Percentiles rank a stretch among this genome's conserved stretches.
phyloP scores from a whole-genome alignment of 805 yeast genomes.

The Pichia sporocuriosa region DNA sequence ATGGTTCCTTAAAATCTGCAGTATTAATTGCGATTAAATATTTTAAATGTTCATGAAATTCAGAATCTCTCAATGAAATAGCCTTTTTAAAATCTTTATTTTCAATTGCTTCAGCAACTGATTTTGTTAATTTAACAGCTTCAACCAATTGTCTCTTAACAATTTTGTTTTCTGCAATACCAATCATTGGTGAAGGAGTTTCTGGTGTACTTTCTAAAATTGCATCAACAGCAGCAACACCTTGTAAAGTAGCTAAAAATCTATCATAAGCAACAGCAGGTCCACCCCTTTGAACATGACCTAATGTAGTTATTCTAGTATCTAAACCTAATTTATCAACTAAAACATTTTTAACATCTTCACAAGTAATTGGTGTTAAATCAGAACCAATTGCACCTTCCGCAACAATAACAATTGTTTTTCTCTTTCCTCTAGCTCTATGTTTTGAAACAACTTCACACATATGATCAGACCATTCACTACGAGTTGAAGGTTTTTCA shows the following conservation, averaged over 20 bases:
- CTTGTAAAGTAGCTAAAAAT: slow-evolving; percentile 67
- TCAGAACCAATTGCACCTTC: slow-evolving; percentile 77
- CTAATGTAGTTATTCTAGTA: slow-evolving; percentile 70
- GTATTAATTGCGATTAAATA: slow-evolving; percentile 62
- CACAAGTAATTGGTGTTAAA: slow-evolving; percentile 57
- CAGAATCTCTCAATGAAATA: slow-evolving; percentile 63
- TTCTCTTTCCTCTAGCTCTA: slow-evolving; percentile 65
- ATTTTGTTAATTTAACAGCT: slow-evolving; percentile 64
- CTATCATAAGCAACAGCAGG: slow-evolving; percentile 72
- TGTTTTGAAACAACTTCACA: slow-evolving; percentile 57
- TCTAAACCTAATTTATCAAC: slow-evolving; percentile 60
- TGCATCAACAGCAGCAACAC: slow-evolving; percentile 76
- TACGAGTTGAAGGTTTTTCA: slow-evolving; percentile 61
- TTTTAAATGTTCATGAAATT: slow-evolving; percentile 55
- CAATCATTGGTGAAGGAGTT: slow-evolving; percentile 77
- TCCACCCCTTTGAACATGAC: slow-evolving; percentile 83
- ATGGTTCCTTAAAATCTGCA: slow-evolving; percentile 61
- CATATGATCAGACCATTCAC: slow-evolving; percentile 64
- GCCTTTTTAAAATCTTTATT: slow-evolving; percentile 63
- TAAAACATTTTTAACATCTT: slow-evolving; percentile 58
- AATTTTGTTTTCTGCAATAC: slow-evolving; percentile 63
- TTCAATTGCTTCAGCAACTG: slow-evolving; percentile 65
- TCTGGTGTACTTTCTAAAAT: slow-evolving; percentile 61
- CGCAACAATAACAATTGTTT: slow-evolving; percentile 74
- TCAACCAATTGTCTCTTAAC: slow-evolving; percentile 63